These are phyloP conservation scores for Cucurbita argyrosperma DNA, from an alignment of 306 rosid genomes.

Conservation along the genomic window DNA sequence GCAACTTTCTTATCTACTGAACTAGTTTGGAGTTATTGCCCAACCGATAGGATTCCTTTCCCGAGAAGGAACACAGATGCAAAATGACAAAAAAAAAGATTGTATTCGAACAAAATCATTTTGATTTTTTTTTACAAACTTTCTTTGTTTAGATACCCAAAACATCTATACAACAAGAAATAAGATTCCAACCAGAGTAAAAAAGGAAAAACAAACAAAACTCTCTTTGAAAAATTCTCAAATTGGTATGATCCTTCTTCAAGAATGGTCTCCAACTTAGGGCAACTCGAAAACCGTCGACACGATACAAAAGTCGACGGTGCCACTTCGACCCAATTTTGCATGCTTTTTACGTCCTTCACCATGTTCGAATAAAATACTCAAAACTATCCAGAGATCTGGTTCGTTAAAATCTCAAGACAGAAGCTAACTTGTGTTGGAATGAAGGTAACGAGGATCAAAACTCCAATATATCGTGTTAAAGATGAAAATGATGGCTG, in stretches of 20 bases:
- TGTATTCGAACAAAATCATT: background rate
- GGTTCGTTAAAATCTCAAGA: background rate
- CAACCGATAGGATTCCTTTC: too few relatives aligned
- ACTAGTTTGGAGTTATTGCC: too few relatives aligned
- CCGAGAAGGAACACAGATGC: background rate
- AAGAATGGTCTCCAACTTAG: constrained; percentile 45
- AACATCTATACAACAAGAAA: background rate
- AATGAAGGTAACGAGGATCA: background rate
- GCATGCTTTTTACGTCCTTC: constrained; percentile 21
- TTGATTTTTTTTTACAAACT: background rate
- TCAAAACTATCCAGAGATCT: background rate
- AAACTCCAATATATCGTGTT: background rate
- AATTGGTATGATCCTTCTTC: constrained; percentile 27
- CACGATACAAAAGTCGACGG: constrained; percentile 28
- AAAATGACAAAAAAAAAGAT: background rate
- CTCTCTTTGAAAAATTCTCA: background rate
- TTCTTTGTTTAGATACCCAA: background rate
- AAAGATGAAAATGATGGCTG: background rate
- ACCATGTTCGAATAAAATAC: constrained; percentile 11
- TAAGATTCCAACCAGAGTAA: background rate
- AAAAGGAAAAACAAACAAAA: background rate
- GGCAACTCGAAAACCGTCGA: constrained; percentile 8
- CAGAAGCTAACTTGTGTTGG: background rate
- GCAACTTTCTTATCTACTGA: too few relatives aligned
- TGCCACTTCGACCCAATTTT: constrained; percentile 42